Evolutionary conservation across 345 rosid genomes (phyloP).

Genomic region (Eucalyptus urophylla): DNA sequence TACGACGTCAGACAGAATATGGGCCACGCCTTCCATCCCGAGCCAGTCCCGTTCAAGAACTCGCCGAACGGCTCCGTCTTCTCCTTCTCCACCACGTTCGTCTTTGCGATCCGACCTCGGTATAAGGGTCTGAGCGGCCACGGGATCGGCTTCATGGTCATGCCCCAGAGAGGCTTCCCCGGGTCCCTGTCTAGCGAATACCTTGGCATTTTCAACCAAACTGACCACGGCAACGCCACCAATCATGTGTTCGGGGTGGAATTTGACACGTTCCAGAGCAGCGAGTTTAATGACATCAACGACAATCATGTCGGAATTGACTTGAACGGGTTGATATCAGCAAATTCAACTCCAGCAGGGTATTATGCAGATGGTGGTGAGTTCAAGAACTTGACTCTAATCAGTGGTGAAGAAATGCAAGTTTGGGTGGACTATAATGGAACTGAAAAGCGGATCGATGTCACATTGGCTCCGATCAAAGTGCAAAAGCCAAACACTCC

Average conservation of each 20-base stretch:
- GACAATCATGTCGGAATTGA: slow-evolving; percentile 50
- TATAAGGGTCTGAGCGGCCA: slow-evolving; percentile 11
- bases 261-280: slow-evolving; percentile 20
- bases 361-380: not conserved
- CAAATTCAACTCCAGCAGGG: slow-evolving; percentile 11
- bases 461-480: slow-evolving; percentile 32
- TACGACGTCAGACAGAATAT: slow-evolving; percentile 7
- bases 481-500: slow-evolving; percentile 24
- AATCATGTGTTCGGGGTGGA: slow-evolving; percentile 45
- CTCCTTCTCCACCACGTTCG: slow-evolving; percentile 45
- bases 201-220: slow-evolving; percentile 30
- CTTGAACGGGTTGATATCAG: slow-evolving; percentile 25
- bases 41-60: slow-evolving; percentile 20
- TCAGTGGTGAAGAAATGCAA: slow-evolving; percentile 19
- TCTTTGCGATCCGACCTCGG: slow-evolving; percentile 37
- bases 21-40: slow-evolving; percentile 39
- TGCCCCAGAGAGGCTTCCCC: slow-evolving; percentile 29
- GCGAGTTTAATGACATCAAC: slow-evolving; percentile 20
- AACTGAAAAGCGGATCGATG: slow-evolving; percentile 7
- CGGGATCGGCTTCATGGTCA: slow-evolving; percentile 39
- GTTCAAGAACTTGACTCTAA: slow-evolving; percentile 11
- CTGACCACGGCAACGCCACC: slow-evolving; percentile 15
- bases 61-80: slow-evolving; percentile 4
- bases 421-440: slow-evolving; percentile 48
- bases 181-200: slow-evolving; percentile 13